Evolutionary conservation across 768 basidiomycete genomes (phyloP).

Genomic region (Pulveroboletus sp.): DNA sequence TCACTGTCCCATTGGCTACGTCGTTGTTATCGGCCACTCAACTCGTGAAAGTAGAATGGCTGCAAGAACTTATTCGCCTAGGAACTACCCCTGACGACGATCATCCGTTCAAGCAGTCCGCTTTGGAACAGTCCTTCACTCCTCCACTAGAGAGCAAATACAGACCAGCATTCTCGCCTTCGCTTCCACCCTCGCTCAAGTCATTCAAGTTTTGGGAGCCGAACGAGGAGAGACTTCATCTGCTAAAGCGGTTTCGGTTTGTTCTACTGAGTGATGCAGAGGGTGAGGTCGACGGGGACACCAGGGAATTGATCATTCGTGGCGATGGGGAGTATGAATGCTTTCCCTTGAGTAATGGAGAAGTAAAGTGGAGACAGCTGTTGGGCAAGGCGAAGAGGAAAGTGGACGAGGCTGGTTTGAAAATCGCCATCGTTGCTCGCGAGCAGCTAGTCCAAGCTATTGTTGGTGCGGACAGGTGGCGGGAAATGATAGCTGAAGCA

Average conservation of each 20-base stretch:
- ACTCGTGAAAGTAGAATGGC: conserved; percentile 69
- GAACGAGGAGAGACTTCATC: conserved; percentile 56
- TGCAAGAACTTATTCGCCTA: conserved; percentile 55
- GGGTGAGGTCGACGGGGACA: conserved; percentile 45
- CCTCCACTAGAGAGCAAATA: conserved; percentile 55
- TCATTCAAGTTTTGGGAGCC: conserved; percentile 62
- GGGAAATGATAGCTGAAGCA: conserved; percentile 48
- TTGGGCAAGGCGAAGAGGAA: conserved; percentile 54
- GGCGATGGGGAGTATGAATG: conserved; percentile 63
- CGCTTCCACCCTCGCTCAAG: conserved; percentile 48
- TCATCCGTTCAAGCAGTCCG: conserved; percentile 31
- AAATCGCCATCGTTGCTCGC: conserved; percentile 54
- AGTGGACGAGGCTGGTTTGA: conserved; percentile 39
- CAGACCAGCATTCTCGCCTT: conserved; percentile 54
- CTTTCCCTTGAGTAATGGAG: conserved; percentile 52
- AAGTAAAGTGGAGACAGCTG: conserved; percentile 48
- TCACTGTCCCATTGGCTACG: conserved; percentile 48
- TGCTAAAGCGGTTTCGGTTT: conserved; percentile 56
- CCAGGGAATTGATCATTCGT: conserved; percentile 52
- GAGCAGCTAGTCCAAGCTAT: conserved; percentile 43
- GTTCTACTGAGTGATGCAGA: conserved; percentile 58
- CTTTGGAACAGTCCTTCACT: conserved; percentile 50
- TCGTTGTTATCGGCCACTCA: conserved; percentile 58
- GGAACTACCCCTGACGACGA: conserved; percentile 37
- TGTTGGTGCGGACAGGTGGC: conserved; percentile 56